Base-by-base conservation (phyloP, 2,329 filamentous ascomycete species). In the Onygenales sp. region DNA sequence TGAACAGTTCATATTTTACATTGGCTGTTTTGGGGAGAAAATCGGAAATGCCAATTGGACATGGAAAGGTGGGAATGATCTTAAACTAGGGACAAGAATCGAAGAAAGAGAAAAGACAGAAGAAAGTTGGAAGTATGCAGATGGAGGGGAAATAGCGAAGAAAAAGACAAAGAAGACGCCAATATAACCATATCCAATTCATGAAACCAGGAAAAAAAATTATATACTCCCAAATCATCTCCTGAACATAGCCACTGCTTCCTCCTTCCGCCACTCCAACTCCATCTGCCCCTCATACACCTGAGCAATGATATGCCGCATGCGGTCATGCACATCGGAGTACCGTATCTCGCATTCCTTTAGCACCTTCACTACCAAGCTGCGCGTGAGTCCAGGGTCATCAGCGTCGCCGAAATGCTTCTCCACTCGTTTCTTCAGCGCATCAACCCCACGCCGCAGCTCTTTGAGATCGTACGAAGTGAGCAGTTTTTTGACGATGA, bases 321-420 rank as follows among this genome's bases (percentile, higher is more conserved):
- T 71, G 32, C 80, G 69, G 55, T 84, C 80, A 53, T 78, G 72
- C 2, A 77, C 72, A 49, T 75, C 70, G 44, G 74, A 70, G 61
- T 85, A 85, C 42, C 74, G 74, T 38, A 67, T 67, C 66, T 83
- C 80, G 58, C 81, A 84, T 63, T 80, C 79, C 54, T 77, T 78
- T 49, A 81, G 71, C 32, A 85, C 82, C 65, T 82, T 80, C 44
- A 70, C 69, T 27, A 85, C 79, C 50, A 86, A 64, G 51, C 74
- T 77, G 7, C 78, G 71, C 61, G 82, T 86, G 52, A 86, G 74
- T 21, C 75, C 80, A 53, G 83, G 82, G 58, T 91, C 87, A 61
- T 94, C 89, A 5, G 85, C 87, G 60, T 95, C 89, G 43, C 89
- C 89, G 76, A 97, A 97, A 70, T 97, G 92, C 74, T 97, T 98